Evolutionary conservation across 192 early-diverging fungal species (phyloP), one percentile per base, ranked within the genome.

Genomic region (Martensiomyces pterosporus): DNA sequence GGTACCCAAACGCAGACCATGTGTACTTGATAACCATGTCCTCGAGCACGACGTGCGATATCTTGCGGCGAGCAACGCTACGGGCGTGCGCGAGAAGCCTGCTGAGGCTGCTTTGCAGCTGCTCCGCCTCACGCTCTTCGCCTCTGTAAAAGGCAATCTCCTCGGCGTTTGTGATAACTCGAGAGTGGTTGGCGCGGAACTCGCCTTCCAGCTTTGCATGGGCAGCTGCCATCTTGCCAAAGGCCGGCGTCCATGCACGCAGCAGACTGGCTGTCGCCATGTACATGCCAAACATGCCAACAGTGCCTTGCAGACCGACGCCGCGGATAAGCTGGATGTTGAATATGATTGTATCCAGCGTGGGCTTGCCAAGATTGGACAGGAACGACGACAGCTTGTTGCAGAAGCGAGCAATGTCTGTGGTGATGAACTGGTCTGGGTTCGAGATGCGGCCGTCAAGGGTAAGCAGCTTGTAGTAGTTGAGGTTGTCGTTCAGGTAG

Each of bases 11-110:
- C 26, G 94, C 92, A 26, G 86, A 86, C 94, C 94, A 98, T 6
- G 77, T 83, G 74, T 98, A 98, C 67, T 98, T 98, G 74, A 98
- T 91, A 18, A 97, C 76, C 75, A 94, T 93, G 57, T 97, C 94
- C 64, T 98, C 95, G 46, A 98, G 71, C 85, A 98, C 92, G 10
- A 85, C 81, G 56, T 95, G 87, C 65, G 82, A 80, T 47, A 98
- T 85, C 37, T 88, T 83, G 64, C 86, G 78, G 21, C 79, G 77
- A 60, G 88, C 92, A 32, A 95, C 85, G 23, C 76, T 73, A 47
- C 89, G 88, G 46, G 93, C 81, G 52, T 98, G 96, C 23, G 77
- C 64, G 42, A 93, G 81, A 7, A 98, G 77, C 12, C 77, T 61
- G 48, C 67, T 65, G 59, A 93, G 93, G 43, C 80, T 85, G 41